Percentiles rank a stretch among this genome's conserved stretches.
phyloP scores from a whole-genome alignment of 139 green algal species.

The Picochlorum costavermella region DNA sequence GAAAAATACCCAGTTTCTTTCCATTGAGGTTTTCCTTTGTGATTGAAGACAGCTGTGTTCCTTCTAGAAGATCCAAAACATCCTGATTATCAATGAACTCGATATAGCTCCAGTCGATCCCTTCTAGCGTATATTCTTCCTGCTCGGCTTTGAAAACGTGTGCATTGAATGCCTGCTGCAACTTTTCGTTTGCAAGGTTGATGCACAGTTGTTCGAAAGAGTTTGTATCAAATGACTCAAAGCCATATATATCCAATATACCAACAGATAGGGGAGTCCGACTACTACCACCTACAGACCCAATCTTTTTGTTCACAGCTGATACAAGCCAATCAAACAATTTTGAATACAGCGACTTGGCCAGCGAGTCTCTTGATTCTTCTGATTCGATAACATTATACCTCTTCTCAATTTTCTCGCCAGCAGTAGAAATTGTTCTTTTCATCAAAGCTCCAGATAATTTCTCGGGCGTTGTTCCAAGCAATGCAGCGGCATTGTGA shows the following conservation, averaged over 20 bases:
- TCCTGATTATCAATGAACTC: conserved; percentile 98
- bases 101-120: conserved; percentile 96
- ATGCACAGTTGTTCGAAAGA: conserved; percentile 97
- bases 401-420: conserved; percentile 62
- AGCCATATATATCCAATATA: conserved; percentile 94
- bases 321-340: conserved; percentile 79
- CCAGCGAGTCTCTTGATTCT: conserved; percentile 68
- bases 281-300: conserved; percentile 22
- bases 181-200: conserved; percentile 95
- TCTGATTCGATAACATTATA: conserved; percentile 50
- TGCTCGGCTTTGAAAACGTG: conserved; percentile 72
- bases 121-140: conserved; percentile 89
- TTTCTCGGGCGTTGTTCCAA: conserved; percentile 37
- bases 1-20: conserved; percentile 64
- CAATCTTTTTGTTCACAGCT: conserved; percentile 67
- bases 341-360: conserved; percentile 77
- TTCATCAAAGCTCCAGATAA: conserved; percentile 54
- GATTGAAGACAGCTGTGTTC: neutral
- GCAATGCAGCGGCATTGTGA: conserved; percentile 29
- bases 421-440: conserved; percentile 46
- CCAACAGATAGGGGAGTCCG: conserved; percentile 37
- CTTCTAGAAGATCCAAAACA: conserved; percentile 85
- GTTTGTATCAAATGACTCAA: conserved; percentile 78
- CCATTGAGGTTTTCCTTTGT: conserved; percentile 14
- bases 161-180: conserved; percentile 97